A percentile compares a stretch with the other conserved stretches of the same genome.
These are phyloP conservation scores for Diaporthe humulicola DNA, from an alignment of 2,329 filamentous ascomycete genomes.

Conservation along the genomic window DNA sequence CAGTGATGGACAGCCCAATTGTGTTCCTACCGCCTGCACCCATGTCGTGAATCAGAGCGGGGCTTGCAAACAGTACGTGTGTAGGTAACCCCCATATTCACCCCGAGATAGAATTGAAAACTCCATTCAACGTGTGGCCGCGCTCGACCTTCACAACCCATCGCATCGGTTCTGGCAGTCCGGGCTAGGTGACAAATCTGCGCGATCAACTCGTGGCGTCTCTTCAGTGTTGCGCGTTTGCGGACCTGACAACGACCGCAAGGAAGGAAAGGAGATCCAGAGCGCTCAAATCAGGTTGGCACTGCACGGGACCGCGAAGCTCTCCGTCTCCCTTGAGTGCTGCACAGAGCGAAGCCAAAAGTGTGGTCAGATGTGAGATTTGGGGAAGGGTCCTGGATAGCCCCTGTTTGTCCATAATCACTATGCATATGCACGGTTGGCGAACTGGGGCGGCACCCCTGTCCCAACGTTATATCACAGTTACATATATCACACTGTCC, in stretches of 20 bases:
- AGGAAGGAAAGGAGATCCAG: not conserved
- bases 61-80: not conserved
- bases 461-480: not conserved
- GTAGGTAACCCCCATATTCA: too few species aligned
- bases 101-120: not conserved
- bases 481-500: conserved; percentile 12
- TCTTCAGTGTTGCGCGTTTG: not conserved
- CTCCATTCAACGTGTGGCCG: not conserved
- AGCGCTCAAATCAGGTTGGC: not conserved
- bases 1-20: not conserved
- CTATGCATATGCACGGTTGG: conserved; percentile 10
- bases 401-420: not conserved
- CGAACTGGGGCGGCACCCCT: not conserved
- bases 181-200: not conserved
- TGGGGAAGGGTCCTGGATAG: not conserved
- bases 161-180: not conserved
- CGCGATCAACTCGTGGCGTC: too few species aligned
- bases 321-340: not conserved
- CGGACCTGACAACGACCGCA: not conserved
- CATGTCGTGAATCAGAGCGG: not conserved
- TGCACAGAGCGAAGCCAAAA: not conserved
- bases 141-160: not conserved
- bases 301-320: not conserved
- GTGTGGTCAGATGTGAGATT: not conserved
- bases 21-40: not conserved